Evolutionary conservation across 116 monocot genomes (phyloP), one percentile per base, ranked within the genome.

Genomic region (Papilionanthe hybrid): DNA sequence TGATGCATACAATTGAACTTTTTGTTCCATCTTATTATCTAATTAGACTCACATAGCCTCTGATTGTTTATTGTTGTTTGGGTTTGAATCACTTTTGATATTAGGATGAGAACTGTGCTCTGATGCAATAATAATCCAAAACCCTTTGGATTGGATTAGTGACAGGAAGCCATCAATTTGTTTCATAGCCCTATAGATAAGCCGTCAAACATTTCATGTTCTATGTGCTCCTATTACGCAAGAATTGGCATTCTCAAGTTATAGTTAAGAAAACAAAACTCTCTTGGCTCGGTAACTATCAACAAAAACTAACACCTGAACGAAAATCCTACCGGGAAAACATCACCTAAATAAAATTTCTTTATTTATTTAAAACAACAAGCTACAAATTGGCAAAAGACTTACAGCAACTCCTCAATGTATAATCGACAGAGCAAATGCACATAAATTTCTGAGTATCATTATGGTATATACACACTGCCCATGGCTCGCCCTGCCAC

Each of bases 401-500:
- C 47, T 55, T 37, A 68, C 66, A 22, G 79, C 81, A 82, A 60
- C 15, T 67, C 47, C 18, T 30, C 9, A 75, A 55, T 78, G 82
- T n/a, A n/a, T 30, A 42, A 4, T 44, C 79, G 63, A 50, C 79
- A 42, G 42, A 4, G 72, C 86, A 79, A 50, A 86, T 71, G 19
- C 86, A 86, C 29, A 75, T 68, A 60, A 79, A 82, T 19, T 57
- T 47, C 12, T 27, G 27, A 1, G 42, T 27, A 9, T 7, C 4
- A 18, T 11, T 10, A n/a, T 76, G n/a, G n/a, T 63, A 72, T 81
- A 81, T 25, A 80, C 80, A 53, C 83, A 86, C 45, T 60, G 49
- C n/a, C 86, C 86, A 29, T 79, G 57, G 60, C 80, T 86, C n/a
- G 30, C n/a, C 56, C 5, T 30, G 82, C n/a, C n/a, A n/a, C 86